Base-by-base conservation (phyloP, 345 rosid species). In the Gossypium herbaceum region DNA sequence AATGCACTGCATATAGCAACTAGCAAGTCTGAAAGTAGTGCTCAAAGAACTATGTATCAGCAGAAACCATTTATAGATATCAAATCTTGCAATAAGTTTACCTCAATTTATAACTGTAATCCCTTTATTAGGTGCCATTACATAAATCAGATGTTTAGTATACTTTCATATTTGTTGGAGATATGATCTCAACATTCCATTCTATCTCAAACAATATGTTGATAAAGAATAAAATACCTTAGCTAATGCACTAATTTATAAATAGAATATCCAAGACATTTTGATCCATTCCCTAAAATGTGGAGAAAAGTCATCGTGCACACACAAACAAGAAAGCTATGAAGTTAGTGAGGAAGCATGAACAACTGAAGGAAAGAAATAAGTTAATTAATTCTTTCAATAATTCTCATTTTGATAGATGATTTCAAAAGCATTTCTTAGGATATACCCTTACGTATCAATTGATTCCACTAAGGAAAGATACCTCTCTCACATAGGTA, bases 1-100 rank as follows among this genome's bases (percentile, higher is more conserved):
- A 61, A 47, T 57, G 20, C 39, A 64, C 63, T 34, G 45, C 57
- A 68, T 65, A 58, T 48, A 41, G 25, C 77, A 65, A 74, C 34
- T 50, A 73, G 68, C 39, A 59, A 24, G 64, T 59, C 39, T 59
- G 58, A 45, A 73, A 43, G 1, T 47, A 71, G 56, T 56, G n/a
- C 59, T 57, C 12, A 64, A 64, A 54, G 10, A 54, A 54, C 57
- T 17, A 54, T 54, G n/a, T 54, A 54, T 54, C 57, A 5, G 20
- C 57, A 54, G 17, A 54, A n/a, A 2, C 57, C 16, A 62, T 25
- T 54, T 43, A 64, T 11, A 17, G 12, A 22, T 12, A 44, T 48
- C 34, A 20, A 39, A 62, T 57, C 22, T 78, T 19, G 13, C 73
- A 62, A 3, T 55, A 52, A 25, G 25, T 27, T 73, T 44, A 12